These are phyloP conservation scores for Neurospora sp. DNA, from an alignment of 2,329 filamentous ascomycete species.

Conservation along the genomic window DNA sequence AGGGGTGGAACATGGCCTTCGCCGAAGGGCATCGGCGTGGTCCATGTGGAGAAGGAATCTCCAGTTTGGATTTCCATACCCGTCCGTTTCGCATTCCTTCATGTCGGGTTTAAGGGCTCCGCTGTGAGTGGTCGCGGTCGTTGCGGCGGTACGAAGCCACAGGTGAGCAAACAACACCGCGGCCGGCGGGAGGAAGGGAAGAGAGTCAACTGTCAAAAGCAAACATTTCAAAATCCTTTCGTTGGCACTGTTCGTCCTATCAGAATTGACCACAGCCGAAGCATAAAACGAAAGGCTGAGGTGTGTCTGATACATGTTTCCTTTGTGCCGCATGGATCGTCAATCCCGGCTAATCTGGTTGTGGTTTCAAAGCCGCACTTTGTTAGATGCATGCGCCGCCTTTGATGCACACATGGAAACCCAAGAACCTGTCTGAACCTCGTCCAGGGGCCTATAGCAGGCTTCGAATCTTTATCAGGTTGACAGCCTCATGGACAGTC, in stretches of 20 bases:
- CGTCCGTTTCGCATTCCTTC: not conserved
- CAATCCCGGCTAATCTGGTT: not conserved
- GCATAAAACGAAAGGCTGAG: not conserved
- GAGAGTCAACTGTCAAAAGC: not conserved
- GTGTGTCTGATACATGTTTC: not conserved
- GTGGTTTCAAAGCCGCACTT: not conserved
- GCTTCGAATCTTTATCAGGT: not conserved
- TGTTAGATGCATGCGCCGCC: not conserved
- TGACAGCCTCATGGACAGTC: not conserved
- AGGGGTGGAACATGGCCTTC: not conserved
- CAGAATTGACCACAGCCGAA: not conserved
- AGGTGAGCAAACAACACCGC: not conserved
- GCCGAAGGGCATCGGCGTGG: not conserved
- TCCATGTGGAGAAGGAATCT: not conserved
- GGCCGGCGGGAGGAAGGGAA: not conserved
- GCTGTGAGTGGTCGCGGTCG: not conserved
- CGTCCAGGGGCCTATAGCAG: not conserved
- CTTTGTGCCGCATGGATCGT: not conserved
- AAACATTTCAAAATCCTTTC: not conserved
- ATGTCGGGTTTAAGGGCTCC: not conserved
- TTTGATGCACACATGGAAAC: not conserved
- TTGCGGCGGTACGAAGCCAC: not conserved
- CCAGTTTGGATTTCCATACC: not conserved
- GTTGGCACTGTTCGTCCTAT: not conserved
- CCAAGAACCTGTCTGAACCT: not conserved